Conservation (phyloP, 306 rosid species). For the Adenanthera pavonina region DNA sequence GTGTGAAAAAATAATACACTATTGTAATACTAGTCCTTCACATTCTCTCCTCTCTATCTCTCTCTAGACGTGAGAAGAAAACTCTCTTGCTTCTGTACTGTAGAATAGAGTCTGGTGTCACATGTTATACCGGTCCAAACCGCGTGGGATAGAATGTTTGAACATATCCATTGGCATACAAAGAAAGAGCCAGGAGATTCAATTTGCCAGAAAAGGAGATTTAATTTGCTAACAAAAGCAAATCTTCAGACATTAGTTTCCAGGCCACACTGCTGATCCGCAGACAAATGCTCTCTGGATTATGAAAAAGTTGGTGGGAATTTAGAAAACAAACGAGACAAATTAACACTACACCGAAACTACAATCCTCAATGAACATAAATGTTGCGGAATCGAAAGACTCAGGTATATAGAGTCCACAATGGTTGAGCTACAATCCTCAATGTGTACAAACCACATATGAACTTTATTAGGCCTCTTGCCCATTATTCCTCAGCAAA, state of each 20-base stretch:
- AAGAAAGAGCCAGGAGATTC: too few species aligned
- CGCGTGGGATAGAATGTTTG: too few species aligned
- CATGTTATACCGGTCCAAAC: too few species aligned
- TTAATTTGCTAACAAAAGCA: neutral
- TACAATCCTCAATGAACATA: constrained; percentile 32
- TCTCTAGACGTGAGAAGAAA: too few species aligned
- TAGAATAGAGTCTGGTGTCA: too few species aligned
- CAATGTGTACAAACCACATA: constrained; percentile 36
- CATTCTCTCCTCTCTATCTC: too few species aligned
- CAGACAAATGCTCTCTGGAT: constrained; percentile 14
- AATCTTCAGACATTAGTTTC: neutral
- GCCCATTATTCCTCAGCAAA: constrained; percentile 53
- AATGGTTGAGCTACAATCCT: constrained; percentile 48
- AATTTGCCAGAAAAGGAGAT: too few species aligned
- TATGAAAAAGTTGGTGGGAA: constrained; percentile 7
- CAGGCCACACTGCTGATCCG: neutral
- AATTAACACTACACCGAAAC: neutral
- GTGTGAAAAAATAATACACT: too few species aligned
- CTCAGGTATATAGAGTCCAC: constrained; percentile 44
- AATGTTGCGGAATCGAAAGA: constrained; percentile 31
- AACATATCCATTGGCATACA: too few species aligned
- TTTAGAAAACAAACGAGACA: constrained; percentile 3
- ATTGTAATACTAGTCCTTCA: too few species aligned
- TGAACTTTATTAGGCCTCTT: constrained; percentile 44
- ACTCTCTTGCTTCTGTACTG: too few species aligned